Evolutionary conservation across 1,284 basidiomycete species (phyloP).

Genomic region (Ceratobasidium sp.): DNA sequence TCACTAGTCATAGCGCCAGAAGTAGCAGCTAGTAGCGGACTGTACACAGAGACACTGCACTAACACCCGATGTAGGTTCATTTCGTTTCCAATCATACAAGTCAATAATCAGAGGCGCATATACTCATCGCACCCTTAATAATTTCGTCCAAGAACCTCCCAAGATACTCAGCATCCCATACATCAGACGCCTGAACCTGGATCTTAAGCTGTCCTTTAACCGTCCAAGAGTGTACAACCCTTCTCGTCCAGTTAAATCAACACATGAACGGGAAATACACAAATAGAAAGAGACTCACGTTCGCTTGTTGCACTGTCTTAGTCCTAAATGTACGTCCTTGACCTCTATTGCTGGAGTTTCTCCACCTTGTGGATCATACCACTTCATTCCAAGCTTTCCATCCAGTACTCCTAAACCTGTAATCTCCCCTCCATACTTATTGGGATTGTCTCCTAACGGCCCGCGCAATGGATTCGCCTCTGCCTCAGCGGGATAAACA

Average conservation of each 20-base stretch:
- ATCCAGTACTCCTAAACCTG: slow-evolving; percentile 20
- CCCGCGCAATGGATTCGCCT: slow-evolving; percentile 17
- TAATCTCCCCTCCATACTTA: background rate
- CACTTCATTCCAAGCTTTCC: slow-evolving; percentile 3
- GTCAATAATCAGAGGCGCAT: background rate
- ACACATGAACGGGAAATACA: background rate
- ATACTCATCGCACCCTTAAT: slow-evolving; percentile 30
- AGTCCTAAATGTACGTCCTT: slow-evolving; percentile 26
- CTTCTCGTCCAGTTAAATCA: background rate
- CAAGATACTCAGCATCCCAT: slow-evolving; percentile 24
- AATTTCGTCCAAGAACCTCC: slow-evolving; percentile 23
- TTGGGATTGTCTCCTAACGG: slow-evolving; percentile 20
- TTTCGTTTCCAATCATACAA: background rate
- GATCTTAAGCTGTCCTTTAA: background rate
- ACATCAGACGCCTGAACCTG: slow-evolving; percentile 35
- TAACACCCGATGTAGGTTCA: too few species aligned
- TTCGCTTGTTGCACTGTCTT: slow-evolving; percentile 17
- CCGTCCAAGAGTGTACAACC: slow-evolving; percentile 21
- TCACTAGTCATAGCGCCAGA: background rate
- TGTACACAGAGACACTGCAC: too few species aligned
- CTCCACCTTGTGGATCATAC: background rate
- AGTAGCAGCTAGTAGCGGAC: too few species aligned
- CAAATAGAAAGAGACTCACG: slow-evolving; percentile 1
- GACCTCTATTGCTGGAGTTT: background rate
- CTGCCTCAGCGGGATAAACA: slow-evolving; percentile 1